Conservation (phyloP, 306 rosid species). For the Arachis stenosperma region DNA sequence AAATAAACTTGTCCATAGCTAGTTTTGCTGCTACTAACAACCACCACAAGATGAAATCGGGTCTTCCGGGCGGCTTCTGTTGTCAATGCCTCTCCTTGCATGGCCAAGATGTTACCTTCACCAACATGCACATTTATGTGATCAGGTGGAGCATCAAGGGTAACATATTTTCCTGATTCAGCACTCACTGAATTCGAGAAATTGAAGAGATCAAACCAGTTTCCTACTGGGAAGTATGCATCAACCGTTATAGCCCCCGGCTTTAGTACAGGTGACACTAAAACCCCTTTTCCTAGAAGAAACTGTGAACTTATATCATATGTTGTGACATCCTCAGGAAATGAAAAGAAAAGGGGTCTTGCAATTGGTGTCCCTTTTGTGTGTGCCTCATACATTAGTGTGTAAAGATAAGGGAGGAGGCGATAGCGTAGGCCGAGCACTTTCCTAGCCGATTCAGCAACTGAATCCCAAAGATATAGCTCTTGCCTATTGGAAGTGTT, state of each 20-base stretch:
- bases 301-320: constrained; percentile 76
- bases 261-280: constrained; percentile 76
- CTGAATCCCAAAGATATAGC: constrained; percentile 88
- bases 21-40: constrained; percentile 36
- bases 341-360: constrained; percentile 87
- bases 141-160: constrained; percentile 69
- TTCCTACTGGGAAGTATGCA: constrained; percentile 85
- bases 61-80: constrained; percentile 54
- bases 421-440: constrained; percentile 83
- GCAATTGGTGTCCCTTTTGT: constrained; percentile 78
- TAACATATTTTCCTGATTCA: constrained; percentile 54
- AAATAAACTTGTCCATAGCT: constrained; percentile 73
- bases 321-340: constrained; percentile 72
- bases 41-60: constrained; percentile 65
- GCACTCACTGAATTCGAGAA: constrained; percentile 56
- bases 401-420: constrained; percentile 84
- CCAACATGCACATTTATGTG: constrained; percentile 76
- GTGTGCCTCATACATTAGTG: constrained; percentile 79
- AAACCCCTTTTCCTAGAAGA: constrained; percentile 68
- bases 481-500: constrained; percentile 58
- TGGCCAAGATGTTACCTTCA: constrained; percentile 76
- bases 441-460: constrained; percentile 79
- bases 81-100: constrained; percentile 78
- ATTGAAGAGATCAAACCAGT: constrained; percentile 88
- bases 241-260: constrained; percentile 58